Evolutionary conservation across 2,329 filamentous ascomycete species (phyloP), one percentile per base, ranked within the genome.

Genomic region (Neonectria ditissima): DNA sequence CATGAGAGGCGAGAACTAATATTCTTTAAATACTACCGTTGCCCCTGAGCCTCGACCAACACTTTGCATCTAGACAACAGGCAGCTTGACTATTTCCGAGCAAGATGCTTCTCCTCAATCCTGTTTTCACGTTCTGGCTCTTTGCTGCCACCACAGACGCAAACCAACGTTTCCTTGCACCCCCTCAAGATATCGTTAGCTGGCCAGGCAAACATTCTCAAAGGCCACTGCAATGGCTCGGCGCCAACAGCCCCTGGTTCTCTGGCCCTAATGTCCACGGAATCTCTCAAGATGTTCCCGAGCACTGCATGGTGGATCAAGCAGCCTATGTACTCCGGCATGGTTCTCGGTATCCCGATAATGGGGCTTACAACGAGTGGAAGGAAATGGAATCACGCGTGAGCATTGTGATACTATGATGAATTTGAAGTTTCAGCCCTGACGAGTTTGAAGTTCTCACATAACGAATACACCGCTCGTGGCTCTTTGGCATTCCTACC

Each of bases 341-440:
- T 77, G 89, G 89, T 18, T 89, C 86, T 44, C 81, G 88, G 44
- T 91, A 86, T 70, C 88, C 88, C 0, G 89, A 90, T 65, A 77
- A 77, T 1, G 86, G 87, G 4, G 87, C 89, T 5, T 89, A 90
- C 63, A 77, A 79, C 5, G 81, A 63, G 48, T 91, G 89, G 89
- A 74, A 81, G 2, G 78, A 79, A 5, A 80, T 86, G 76, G 75
- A 80, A 44, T 68, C 78, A 2, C 78, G 80, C 61, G 81, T 84
- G 66, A 63, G 76, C 74, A 6, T 32, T 3, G 2, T 0, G 2
- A 13, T 5, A 5, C n/a, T 4, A 11, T 7, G 3, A 14, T 39
- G 10, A n/a, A 18, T 39, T 0, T n/a, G 7, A 3, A 5, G 20
- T 6, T 10, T 2, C 3, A 5, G 9, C 5, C 11, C 51, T 65